Evolutionary conservation across 139 green algal species (phyloP).

Genomic region (Chlamydomonas incerta): DNA sequence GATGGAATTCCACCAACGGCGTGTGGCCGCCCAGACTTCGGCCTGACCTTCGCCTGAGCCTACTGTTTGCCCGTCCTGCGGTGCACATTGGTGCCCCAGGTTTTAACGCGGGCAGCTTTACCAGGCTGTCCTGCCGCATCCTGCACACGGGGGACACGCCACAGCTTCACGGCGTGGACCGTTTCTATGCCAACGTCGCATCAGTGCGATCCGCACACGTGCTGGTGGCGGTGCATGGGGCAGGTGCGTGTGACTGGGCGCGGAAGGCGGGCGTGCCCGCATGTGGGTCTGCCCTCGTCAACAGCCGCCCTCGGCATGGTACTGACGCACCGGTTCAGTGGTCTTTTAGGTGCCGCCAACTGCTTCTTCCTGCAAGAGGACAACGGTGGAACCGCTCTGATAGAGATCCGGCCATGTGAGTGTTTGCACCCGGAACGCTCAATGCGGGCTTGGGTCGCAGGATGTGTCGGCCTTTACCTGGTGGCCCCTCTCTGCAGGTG

Average conservation of each 20-base stretch:
- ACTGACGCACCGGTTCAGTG: not conserved
- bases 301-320: not conserved
- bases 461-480: not conserved
- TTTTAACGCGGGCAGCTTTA: slow-evolving; percentile 6
- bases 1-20: too few relatives aligned
- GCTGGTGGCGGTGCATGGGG: slow-evolving; percentile 20
- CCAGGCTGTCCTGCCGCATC: not conserved
- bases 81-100: too few relatives aligned
- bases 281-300: not conserved
- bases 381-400: not conserved
- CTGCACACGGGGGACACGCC: slow-evolving; percentile 22
- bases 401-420: slow-evolving; percentile 31
- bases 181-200: slow-evolving; percentile 1
- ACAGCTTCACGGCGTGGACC: not conserved
- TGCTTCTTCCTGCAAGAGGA: slow-evolving; percentile 1
- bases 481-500: not conserved
- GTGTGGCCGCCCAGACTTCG: too few relatives aligned
- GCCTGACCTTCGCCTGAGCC: too few relatives aligned
- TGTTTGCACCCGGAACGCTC: not conserved
- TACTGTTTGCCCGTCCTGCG: too few relatives aligned
- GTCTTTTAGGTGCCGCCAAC: not conserved
- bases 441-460: not conserved
- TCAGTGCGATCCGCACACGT: slow-evolving; percentile 19
- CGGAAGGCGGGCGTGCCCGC: not conserved
- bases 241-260: not conserved